Conservation (phyloP, 2,329 filamentous ascomycete species). For the Sporothrix inflata region DNA sequence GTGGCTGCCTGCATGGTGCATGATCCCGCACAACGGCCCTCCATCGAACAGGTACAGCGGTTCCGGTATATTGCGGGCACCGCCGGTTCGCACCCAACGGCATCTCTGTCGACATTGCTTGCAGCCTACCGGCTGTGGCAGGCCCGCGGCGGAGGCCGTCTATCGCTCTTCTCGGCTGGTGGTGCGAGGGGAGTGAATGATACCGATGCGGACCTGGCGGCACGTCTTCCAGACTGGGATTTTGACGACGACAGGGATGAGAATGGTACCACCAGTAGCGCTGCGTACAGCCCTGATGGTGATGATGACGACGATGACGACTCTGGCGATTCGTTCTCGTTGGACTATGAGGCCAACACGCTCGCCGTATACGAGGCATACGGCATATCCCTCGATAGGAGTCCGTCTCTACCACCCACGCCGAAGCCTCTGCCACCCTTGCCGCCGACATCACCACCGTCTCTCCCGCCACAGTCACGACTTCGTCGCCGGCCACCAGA, state of each 20-base stretch:
- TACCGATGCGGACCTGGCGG: not conserved
- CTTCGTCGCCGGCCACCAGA: not conserved
- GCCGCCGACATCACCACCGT: not conserved
- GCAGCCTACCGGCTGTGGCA: not conserved
- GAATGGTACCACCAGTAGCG: too few species aligned
- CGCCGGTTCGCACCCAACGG: not conserved
- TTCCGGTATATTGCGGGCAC: not conserved
- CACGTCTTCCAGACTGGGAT: not conserved
- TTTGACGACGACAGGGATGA: not conserved
- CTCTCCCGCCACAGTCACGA: not conserved
- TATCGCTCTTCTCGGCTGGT: conserved; percentile 2
- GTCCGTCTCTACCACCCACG: conserved; percentile 33
- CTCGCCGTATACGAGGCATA: conserved; percentile 62
- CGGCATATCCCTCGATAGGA: conserved; percentile 41
- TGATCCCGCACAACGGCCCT: not conserved
- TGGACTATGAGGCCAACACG: conserved; percentile 46
- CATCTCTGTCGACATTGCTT: not conserved
- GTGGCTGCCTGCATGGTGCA: conserved; percentile 71
- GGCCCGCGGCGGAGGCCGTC: conserved; percentile 1
- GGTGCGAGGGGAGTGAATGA: not conserved
- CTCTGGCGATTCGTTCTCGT: not conserved
- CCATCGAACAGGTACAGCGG: not conserved
- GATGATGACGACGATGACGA: not conserved
- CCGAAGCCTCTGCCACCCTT: not conserved
- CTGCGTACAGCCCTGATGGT: not conserved